phyloP scores from a whole-genome alignment of 129 eudicot species.

The Helianthus tuberosus region DNA sequence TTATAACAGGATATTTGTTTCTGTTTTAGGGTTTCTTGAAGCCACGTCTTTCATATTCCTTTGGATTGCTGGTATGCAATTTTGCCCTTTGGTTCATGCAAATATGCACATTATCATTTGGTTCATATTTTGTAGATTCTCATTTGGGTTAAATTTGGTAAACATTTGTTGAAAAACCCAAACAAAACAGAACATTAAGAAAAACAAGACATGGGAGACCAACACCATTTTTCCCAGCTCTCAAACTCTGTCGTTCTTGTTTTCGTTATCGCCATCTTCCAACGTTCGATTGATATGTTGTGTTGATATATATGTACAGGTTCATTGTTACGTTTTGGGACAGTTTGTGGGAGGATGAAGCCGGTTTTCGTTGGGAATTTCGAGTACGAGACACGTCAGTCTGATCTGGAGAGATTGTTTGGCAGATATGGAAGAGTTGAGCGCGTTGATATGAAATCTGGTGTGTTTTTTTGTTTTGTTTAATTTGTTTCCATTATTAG shows the following conservation, averaged over 20 bases:
- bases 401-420: slow-evolving; percentile 80
- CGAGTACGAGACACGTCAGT: slow-evolving; percentile 86
- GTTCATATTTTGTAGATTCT: not conserved
- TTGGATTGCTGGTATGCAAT: no score
- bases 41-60: not conserved
- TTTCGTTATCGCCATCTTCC: no score
- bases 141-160: slow-evolving; percentile 9
- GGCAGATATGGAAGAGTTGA: slow-evolving; percentile 84
- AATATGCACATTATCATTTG: no score
- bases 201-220: no score
- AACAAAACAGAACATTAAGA: no score
- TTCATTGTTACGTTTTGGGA: not conserved
- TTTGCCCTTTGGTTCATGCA: no score
- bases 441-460: slow-evolving; percentile 93
- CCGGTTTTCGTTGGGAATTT: slow-evolving; percentile 86
- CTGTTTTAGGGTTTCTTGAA: slow-evolving; percentile 23
- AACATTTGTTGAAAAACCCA: no score
- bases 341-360: slow-evolving; percentile 72
- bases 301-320: not conserved
- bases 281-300: no score
- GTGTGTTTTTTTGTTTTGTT: slow-evolving; percentile 26
- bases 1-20: slow-evolving; percentile 18
- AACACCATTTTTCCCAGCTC: no score
- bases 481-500: not conserved
- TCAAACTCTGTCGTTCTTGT: no score